These are phyloP conservation scores for Geotrichum histeridarum DNA, from an alignment of 1,139 yeast genomes.

Conservation along the genomic window DNA sequence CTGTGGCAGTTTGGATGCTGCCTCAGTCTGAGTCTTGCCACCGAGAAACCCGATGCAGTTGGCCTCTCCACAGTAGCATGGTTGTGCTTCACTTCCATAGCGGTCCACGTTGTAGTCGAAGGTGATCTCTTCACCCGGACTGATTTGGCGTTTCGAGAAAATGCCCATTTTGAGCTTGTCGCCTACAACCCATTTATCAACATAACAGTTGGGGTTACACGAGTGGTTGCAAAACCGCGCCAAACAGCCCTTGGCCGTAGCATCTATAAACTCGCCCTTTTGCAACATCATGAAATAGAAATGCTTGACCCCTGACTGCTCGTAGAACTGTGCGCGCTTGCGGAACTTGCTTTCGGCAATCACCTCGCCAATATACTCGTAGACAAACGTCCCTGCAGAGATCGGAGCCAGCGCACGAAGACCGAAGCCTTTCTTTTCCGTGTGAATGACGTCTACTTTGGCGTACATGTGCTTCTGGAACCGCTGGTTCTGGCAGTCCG, in stretches of 20 bases:
- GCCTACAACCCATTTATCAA: conserved; percentile 96
- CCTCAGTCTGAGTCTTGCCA: conserved; percentile 93
- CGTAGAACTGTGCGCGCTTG: conserved; percentile 69
- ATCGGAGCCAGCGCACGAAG: conserved; percentile 62
- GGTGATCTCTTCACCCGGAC: conserved; percentile 84
- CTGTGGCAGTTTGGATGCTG: conserved; percentile 78
- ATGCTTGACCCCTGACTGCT: conserved; percentile 65
- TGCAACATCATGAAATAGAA: conserved; percentile 97
- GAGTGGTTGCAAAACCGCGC: conserved; percentile 94
- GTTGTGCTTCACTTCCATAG: conserved; percentile 91
- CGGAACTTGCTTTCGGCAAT: conserved; percentile 71
- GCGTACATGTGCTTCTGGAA: conserved; percentile 76
- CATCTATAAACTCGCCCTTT: conserved; percentile 89
- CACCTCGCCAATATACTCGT: conserved; percentile 93
- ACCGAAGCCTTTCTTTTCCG: conserved; percentile 86
- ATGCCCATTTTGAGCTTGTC: conserved; percentile 90
- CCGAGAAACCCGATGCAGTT: conserved; percentile 93
- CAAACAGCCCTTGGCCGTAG: conserved; percentile 79
- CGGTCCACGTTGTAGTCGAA: conserved; percentile 96
- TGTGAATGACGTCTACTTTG: conserved; percentile 65
- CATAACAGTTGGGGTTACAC: conserved; percentile 88
- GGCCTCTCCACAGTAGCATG: conserved; percentile 89
- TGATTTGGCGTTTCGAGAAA: conserved; percentile 71
- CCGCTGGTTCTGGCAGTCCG: conserved; percentile 77
- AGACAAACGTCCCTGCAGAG: conserved; percentile 63